Base-by-base conservation (phyloP, 2,329 filamentous ascomycete species). In the Niveomyces coronatus region DNA sequence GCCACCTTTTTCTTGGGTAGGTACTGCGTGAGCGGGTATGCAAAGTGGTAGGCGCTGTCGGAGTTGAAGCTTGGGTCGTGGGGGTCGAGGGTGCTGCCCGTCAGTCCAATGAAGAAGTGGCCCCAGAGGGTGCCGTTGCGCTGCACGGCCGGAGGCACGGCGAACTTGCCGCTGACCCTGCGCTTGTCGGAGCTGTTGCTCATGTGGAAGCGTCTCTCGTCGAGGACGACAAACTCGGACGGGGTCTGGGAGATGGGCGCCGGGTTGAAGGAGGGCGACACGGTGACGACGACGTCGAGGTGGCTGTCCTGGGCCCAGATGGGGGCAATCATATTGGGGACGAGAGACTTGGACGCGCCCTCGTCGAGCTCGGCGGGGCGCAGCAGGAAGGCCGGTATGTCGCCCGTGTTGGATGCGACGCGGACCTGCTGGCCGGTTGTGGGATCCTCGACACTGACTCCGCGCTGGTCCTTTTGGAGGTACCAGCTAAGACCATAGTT, bases 121-220 rank as follows among this genome's bases (percentile, higher is more conserved):
- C 85, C 89, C 79, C 85, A 95, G 9, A 98, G 72, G 1, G 89
- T 95, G 23, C 85, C 87, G 56, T 96, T 96, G 48, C 87, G 73
- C 67, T 95, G 88, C 1, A 94, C 87, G 29, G 76, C 70, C 44
- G 70, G 68, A 3, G 91, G 89, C 4, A 96, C 78, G 3, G 70
- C 63, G 54, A 98, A 86, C 26, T 70, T 79, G 6, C 83, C 84
- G 48, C 89, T 79, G 41, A 88, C 71, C 39, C 81, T 71, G 41
- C 91, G 76, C 53, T 73, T 80, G 52, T 96, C 87, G 41, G 77
- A 81, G 54, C 71, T 86, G 60, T 93, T 81, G 44, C 83, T 83
- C 40, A 89, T 68, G 35, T 73, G 75, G 60, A 94, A 96, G 45
- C 72, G 70, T 58, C 79, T 83, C 67, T 96, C 88, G 41, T 84